A percentile compares a stretch with the other conserved stretches of the same genome.
Evolutionary conservation across 2,329 filamentous ascomycete species (phyloP).

Genomic region (Ophiostoma novo-ulmi): DNA sequence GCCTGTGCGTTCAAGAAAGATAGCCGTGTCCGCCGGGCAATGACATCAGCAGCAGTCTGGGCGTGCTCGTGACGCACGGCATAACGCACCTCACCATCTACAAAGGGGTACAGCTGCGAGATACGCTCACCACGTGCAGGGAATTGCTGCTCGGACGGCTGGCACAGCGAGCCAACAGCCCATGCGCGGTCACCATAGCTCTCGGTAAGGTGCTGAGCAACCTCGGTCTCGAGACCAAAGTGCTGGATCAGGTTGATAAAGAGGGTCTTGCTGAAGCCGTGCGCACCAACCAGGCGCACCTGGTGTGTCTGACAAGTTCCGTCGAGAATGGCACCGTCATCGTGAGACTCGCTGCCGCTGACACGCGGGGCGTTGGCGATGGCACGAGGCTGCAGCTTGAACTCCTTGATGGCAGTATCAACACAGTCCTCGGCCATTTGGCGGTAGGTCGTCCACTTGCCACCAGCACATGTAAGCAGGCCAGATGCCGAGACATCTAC

Average conservation of each 20-base stretch:
- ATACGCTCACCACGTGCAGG: conserved; percentile 78
- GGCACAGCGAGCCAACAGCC: conserved; percentile 78
- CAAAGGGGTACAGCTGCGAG: conserved; percentile 75
- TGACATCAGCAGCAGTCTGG: conserved; percentile 80
- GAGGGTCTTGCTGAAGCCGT: conserved; percentile 74
- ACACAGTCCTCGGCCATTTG: conserved; percentile 85
- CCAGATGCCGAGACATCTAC: conserved; percentile 69
- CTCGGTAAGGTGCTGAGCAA: conserved; percentile 82
- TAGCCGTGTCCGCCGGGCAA: conserved; percentile 76
- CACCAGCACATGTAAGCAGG: conserved; percentile 72
- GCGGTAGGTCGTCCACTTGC: conserved; percentile 85
- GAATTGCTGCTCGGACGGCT: conserved; percentile 73
- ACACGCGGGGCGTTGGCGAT: conserved; percentile 53
- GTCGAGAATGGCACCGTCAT: conserved; percentile 66
- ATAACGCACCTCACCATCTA: conserved; percentile 87
- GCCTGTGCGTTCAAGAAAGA: conserved; percentile 91
- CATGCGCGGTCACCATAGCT: conserved; percentile 91
- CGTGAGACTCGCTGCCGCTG: conserved; percentile 60
- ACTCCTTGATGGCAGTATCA: conserved; percentile 66
- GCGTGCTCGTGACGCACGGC: conserved; percentile 86
- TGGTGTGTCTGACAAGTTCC: conserved; percentile 70
- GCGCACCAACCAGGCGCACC: conserved; percentile 68
- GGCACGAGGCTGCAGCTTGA: conserved; percentile 52
- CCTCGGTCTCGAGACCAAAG: conserved; percentile 85
- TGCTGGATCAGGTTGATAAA: conserved; percentile 96